Base-by-base conservation (phyloP, 2,329 filamentous ascomycete genomes). In the Mariannaea sp. region DNA sequence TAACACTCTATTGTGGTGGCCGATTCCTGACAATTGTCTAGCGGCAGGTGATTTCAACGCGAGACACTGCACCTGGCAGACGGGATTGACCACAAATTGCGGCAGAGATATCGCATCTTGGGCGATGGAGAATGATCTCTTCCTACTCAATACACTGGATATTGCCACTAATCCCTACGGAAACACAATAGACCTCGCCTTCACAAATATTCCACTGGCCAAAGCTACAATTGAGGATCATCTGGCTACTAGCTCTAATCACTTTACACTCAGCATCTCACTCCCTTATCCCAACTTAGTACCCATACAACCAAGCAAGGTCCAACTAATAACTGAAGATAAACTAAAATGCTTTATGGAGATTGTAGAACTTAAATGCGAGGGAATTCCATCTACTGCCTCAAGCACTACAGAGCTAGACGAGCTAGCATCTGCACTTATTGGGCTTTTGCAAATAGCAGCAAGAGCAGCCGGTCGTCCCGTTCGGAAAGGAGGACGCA, bases 221-320 rank as follows among this genome's bases (percentile, higher is more conserved):
- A 32, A 55, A 20, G 49, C 49, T 5, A 41, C 14, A 8, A 20
- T 60, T 27, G 43, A 52, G 17, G 57, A 53, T 20, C 53, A 59
- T 33, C 54, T 59, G 1, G 38, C 41, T n/a, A 57, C 57, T 7
- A 47, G 46, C 42, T 59, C 53, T 12, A 54, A 59, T 47, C 54
- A 57, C 39, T 57, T 55, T 35, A 59, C 47, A 4, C 30, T 59
- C n/a, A 53, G 50, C 16, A 19, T 57, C 22, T 41, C 43, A 13
- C 44, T 55, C 13, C 49, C 53, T 7, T 22, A 47, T 13, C 2
- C 45, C 10, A 27, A 22, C n/a, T 33, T 22, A 10, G 22, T 35
- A 24, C 42, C 49, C 39, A 32, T 35, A 19, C 41, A 24, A 24
- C 44, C 38, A 12, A 42, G 52, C 14, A 49, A 36, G 30, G 22